phyloP scores from a whole-genome alignment of 495 filamentous ascomycete species.

The Hyaloscypha hepaticicola region DNA sequence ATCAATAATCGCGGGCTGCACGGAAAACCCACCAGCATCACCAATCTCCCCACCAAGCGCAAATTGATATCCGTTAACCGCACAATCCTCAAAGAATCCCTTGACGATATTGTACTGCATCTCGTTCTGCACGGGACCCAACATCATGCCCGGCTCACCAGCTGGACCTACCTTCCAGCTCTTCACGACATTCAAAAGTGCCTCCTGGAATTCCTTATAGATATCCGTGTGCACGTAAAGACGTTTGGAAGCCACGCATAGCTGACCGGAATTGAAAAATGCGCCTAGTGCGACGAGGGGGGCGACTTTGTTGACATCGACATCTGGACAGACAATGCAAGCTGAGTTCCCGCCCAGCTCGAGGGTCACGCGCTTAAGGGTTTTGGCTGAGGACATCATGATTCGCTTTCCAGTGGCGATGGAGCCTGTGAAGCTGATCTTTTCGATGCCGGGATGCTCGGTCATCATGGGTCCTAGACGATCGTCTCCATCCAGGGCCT shows the following conservation, averaged over 20 bases:
- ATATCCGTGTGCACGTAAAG: slow-evolving; percentile 59
- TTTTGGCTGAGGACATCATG: slow-evolving; percentile 49
- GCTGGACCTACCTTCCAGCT: slow-evolving; percentile 35
- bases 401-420: slow-evolving; percentile 54
- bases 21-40: slow-evolving; percentile 39
- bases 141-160: slow-evolving; percentile 17
- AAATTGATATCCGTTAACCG: slow-evolving; percentile 41
- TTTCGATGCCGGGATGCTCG: slow-evolving; percentile 51
- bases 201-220: slow-evolving; percentile 50
- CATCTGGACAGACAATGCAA: slow-evolving; percentile 56
- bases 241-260: slow-evolving; percentile 60
- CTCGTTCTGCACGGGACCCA: slow-evolving; percentile 56
- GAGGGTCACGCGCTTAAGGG: slow-evolving; percentile 56
- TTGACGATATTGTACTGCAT: slow-evolving; percentile 48
- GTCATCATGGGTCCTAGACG: slow-evolving; percentile 53
- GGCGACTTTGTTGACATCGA: slow-evolving; percentile 55
- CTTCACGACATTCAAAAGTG: slow-evolving; percentile 47
- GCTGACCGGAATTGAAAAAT: slow-evolving; percentile 52
- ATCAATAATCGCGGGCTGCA: slow-evolving; percentile 54
- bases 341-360: slow-evolving; percentile 63
- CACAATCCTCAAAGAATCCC: slow-evolving; percentile 43
- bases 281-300: slow-evolving; percentile 49
- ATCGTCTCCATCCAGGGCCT: slow-evolving; percentile 59
- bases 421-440: slow-evolving; percentile 62
- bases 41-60: slow-evolving; percentile 42